Base-by-base conservation (phyloP, 23 red algal genomes). In the Gracilaria vermiculophylla region DNA sequence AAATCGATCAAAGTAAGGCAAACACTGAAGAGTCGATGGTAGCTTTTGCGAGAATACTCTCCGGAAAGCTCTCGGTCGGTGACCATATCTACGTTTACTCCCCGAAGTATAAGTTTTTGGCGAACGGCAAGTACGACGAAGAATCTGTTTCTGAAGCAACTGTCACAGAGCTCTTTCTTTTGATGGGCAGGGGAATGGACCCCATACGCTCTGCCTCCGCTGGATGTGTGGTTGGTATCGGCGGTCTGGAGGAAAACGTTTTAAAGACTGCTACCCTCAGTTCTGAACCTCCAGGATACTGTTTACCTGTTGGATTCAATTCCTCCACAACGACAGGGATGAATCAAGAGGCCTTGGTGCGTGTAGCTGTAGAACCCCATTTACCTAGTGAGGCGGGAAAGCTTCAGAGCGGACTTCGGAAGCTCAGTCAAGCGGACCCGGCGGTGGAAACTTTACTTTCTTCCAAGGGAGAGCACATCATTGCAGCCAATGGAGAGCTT, bases 181-280 rank as follows among this genome's bases (percentile, higher is more conserved):
- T 99, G 55, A 93, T 95, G 81, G 97, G 97, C 9, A 82, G 93
- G 31, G 97, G 94, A 19, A 82, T 99, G 67, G 84, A 92, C 25
- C 31, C 84, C n/a, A 57, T 99, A 16, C 42, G 73, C 41, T 42
- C 75, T 13, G 85, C 85, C 21, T 76, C 89, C 5, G 92, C 97
- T 6, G 97, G 97, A 2, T 71, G 78, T 64, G 49, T 99, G 5
- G 82, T 91, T 29, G 97, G 92, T 40, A 91, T 99, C 27, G 81
- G 28, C 36, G 97, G 97, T 53, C 72, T 99, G 60, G 92, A 93
- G n/a, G 89, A 92, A 47, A 19, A 34, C 5, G 89, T 99, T 40
- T 78, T 93, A 21, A 99, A 99, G 65, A 95, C 97, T 29, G 97
- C 97, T 19, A 93, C 97, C 7, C 33, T 99, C 5, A 91, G 89